Evolutionary conservation across 441 rosid genomes (phyloP).

Genomic region (Erodium chrysanthum): DNA sequence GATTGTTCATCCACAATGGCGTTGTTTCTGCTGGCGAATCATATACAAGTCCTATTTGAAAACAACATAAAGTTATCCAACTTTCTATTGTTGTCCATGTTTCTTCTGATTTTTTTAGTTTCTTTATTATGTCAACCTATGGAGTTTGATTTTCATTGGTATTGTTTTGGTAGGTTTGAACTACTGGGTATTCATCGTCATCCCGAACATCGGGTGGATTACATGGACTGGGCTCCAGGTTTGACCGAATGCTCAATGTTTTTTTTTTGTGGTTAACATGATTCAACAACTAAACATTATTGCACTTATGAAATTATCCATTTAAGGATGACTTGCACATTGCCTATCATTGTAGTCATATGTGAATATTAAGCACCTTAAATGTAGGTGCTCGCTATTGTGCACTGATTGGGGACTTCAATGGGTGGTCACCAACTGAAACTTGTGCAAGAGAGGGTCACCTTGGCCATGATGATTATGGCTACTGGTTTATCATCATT

Average conservation of each 20-base stretch:
- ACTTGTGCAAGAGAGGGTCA: slow-evolving; percentile 80
- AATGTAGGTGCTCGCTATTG: slow-evolving; percentile 89
- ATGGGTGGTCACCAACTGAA: slow-evolving; percentile 85
- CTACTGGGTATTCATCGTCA: slow-evolving; percentile 78
- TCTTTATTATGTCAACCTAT: neutral
- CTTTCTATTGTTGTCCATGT: neutral
- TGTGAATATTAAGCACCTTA: slow-evolving; percentile 17
- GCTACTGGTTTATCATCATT: slow-evolving; percentile 85
- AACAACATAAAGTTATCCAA: neutral
- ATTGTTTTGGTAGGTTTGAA: slow-evolving; percentile 43
- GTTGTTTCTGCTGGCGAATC: neutral
- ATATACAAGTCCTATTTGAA: neutral
- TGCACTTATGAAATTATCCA: neutral
- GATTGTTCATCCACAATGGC: neutral
- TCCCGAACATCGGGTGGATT: slow-evolving; percentile 81
- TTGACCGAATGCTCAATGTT: slow-evolving; percentile 15
- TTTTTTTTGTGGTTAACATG: slow-evolving; percentile 9
- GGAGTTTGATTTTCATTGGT: slow-evolving; percentile 7
- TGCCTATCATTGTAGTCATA: slow-evolving; percentile 10
- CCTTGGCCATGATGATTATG: slow-evolving; percentile 84
- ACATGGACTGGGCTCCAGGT: slow-evolving; percentile 99
- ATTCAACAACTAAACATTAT: slow-evolving; percentile 4
- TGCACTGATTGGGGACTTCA: slow-evolving; percentile 84
- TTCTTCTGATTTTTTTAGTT: neutral
- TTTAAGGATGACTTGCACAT: neutral